A percentile compares a stretch with the other conserved stretches of the same genome.
Conservation (phyloP, 75 land plant genomes). For the Selaginella moellendorffii region DNA sequence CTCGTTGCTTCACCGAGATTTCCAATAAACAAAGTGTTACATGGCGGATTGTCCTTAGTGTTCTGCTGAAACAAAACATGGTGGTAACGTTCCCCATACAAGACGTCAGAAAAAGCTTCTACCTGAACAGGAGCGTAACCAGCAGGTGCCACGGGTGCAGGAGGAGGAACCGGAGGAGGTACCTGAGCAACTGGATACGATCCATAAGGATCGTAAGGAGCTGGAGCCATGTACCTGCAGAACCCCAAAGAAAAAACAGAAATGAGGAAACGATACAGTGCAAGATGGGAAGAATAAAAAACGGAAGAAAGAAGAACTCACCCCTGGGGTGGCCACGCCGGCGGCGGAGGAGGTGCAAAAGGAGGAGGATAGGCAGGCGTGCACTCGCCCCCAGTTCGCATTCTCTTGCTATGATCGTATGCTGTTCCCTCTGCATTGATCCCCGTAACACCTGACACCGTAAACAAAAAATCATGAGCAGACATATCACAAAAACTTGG, state of each 20-base stretch:
- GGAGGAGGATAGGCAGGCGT: conserved; percentile 55
- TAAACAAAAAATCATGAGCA: neutral
- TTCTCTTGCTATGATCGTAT: conserved; percentile 78
- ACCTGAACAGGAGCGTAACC: conserved; percentile 97
- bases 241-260: neutral
- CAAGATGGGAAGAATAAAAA: neutral
- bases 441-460: conserved; percentile 22
- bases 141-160: conserved; percentile 53
- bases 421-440: conserved; percentile 40
- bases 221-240: conserved; percentile 56
- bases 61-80: conserved; percentile 52
- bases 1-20: conserved; percentile 81
- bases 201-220: conserved; percentile 85
- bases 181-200: conserved; percentile 49
- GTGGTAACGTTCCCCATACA: no score
- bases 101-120: neutral
- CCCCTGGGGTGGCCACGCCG: conserved; percentile 92
- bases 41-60: conserved; percentile 93
- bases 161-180: conserved; percentile 32
- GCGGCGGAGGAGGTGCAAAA: conserved; percentile 49
- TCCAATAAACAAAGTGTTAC: conserved; percentile 95
- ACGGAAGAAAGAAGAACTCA: conserved; percentile 11
- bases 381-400: conserved; percentile 78
- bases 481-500: neutral
- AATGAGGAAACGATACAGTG: no score